phyloP scores from a whole-genome alignment of 2,329 filamentous ascomycete species.

The Fusarium anthophilum region DNA sequence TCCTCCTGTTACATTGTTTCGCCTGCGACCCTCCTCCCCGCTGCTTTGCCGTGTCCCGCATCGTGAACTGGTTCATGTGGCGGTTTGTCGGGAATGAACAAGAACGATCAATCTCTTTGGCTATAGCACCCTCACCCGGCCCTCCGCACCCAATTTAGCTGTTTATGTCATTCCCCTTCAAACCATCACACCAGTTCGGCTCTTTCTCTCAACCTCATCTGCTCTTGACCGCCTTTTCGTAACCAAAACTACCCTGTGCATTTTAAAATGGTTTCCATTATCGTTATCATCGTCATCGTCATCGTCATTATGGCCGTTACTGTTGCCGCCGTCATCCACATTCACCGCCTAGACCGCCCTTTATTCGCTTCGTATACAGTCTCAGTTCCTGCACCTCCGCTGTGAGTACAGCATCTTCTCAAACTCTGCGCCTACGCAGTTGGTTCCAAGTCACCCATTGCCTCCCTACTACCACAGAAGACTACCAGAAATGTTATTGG shows the following conservation, averaged over 20 bases:
- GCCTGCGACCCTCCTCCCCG: neutral
- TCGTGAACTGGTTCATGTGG: neutral
- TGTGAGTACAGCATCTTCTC: neutral
- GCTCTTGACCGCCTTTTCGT: constrained; percentile 22
- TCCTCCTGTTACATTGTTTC: constrained; percentile 4
- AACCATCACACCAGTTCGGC: neutral
- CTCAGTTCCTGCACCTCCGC: constrained; percentile 1
- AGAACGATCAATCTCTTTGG: constrained; percentile 25
- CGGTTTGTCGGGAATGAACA: constrained; percentile 2
- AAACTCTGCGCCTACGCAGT: neutral
- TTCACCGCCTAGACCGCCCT: neutral
- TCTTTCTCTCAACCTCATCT: constrained; percentile 3
- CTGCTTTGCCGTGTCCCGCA: neutral
- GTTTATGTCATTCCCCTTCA: neutral
- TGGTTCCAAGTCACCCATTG: neutral
- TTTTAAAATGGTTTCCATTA: constrained; percentile 5
- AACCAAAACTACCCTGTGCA: neutral
- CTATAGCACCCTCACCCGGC: constrained; percentile 4
- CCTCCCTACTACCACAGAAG: neutral
- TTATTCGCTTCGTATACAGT: constrained; percentile 6
- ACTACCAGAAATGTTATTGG: neutral
- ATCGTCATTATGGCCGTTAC: constrained; percentile 23
- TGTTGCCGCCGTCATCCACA: constrained; percentile 1
- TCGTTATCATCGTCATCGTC: constrained; percentile 26
- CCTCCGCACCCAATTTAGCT: neutral